Percentiles rank a stretch among this genome's conserved stretches.
Evolutionary conservation across 352 stramenopile species (phyloP).

Genomic region (Phytophthora sp.): DNA sequence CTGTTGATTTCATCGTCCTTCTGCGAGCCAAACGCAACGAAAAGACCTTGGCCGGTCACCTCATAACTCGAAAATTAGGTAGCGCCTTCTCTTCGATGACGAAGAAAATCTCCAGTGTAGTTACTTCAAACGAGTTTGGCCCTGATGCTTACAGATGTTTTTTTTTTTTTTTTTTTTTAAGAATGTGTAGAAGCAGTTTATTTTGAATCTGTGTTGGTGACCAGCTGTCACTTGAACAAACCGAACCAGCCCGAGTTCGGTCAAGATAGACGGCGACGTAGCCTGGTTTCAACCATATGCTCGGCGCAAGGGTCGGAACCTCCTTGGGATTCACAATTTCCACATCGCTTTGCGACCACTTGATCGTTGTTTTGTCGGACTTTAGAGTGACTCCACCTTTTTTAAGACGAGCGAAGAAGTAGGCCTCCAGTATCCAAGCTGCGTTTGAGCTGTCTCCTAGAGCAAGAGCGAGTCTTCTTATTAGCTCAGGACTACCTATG

Average conservation of each 20-base stretch:
- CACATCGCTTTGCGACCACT: no score
- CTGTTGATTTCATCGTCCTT: background rate
- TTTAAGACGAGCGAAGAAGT: conserved; percentile 1
- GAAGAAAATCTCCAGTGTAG: conserved; percentile 14
- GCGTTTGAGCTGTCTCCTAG: background rate
- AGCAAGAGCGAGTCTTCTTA: background rate
- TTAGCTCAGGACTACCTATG: background rate
- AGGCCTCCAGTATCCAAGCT: conserved; percentile 2
- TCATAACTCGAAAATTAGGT: background rate
- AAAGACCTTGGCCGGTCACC: background rate
- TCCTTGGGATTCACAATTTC: no score
- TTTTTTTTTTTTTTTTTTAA: no score
- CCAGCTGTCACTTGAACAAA: background rate
- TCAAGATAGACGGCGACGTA: background rate
- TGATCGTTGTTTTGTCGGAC: no score
- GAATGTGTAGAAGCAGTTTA: background rate
- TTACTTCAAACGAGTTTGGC: conserved; percentile 9
- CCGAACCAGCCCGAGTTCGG: background rate
- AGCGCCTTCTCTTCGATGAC: conserved; percentile 6
- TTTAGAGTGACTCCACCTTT: background rate
- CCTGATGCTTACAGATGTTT: no score
- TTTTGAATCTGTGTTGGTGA: background rate
- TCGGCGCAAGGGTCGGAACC: no score
- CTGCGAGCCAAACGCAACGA: background rate
- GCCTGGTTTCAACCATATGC: no score